Base-by-base conservation (phyloP, 2,329 filamentous ascomycete species). In the Pyrenophora tritici-repentis region DNA sequence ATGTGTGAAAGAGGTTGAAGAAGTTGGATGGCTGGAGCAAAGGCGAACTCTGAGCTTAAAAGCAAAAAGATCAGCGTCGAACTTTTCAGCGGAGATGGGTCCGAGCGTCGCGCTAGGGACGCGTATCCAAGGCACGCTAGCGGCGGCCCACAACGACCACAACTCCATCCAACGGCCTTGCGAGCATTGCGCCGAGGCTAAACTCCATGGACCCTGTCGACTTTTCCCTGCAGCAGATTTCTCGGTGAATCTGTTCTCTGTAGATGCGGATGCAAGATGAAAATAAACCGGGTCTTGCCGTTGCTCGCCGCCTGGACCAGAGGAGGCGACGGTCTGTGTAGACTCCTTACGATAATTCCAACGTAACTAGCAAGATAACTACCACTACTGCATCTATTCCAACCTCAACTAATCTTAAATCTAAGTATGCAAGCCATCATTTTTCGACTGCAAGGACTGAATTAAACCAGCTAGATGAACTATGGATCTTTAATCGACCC, bases 1-100 rank as follows among this genome's bases (percentile, higher is more conserved):
- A 54, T 43, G 45, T 54, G 57, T 55, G 53, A 55, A 46, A 61
- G 57, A 56, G 56, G 54, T 42, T 57, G 58, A 50, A 41, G 53
- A 49, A 47, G 46, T 41, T 47, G 49, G 56, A 38, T 54, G 57
- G 36, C 12, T 32, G 33, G 38, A 13, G 42, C 50, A 51, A 54
- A 50, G 55, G 58, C 53, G 55, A 55, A 50, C 37, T 42, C 42
- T 59, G 26, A 29, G 26, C 26, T 58, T 59, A 55, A 46, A 47
- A 46, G 29, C 26, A 34, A 35, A 54, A 56, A 43, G 49, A 53
- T 56, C 49, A 48, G 49, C 49, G 40, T 53, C 44, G 49, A 52
- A 53, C 46, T 56, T 56, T 57, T 57, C 41, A 51, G 54, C 51
- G 42, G 54, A 51, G 29, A 46, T 20, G 18, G 43, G 48, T 14